Percentiles rank a stretch among this genome's conserved stretches.
Conservation (phyloP, 352 stramenopile genomes). For the Phytophthora idaei region DNA sequence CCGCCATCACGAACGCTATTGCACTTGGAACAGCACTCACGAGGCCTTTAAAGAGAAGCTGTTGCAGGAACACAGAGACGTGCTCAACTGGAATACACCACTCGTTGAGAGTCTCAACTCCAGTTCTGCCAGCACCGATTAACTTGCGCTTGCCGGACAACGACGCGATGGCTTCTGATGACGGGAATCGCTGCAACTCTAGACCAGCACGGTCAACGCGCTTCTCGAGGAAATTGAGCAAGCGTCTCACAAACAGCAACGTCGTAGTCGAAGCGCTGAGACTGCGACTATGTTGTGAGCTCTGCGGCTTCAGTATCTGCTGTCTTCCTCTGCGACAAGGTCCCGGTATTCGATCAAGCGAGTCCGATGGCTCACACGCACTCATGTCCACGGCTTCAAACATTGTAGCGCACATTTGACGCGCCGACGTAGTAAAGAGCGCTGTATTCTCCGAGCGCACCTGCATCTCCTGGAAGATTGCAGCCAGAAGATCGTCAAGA, state of each 20-base stretch:
- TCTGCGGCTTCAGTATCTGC: conserved; percentile 14
- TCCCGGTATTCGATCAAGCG: conserved; percentile 31
- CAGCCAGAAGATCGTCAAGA: conserved; percentile 39
- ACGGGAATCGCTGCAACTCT: conserved; percentile 32
- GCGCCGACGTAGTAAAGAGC: conserved; percentile 28
- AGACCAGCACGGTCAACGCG: conserved; percentile 2
- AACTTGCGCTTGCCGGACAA: conserved; percentile 14
- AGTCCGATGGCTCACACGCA: conserved; percentile 17
- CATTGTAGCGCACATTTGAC: conserved; percentile 25
- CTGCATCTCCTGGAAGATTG: conserved; percentile 59
- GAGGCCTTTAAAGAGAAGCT: conserved; percentile 24
- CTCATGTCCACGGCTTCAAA: conserved; percentile 39
- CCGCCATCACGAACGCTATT: conserved; percentile 29
- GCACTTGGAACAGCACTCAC: conserved; percentile 37
- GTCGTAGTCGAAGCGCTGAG: neutral
- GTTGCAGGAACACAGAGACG: conserved; percentile 30
- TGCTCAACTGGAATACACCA: conserved; percentile 37
- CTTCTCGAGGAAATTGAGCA: conserved; percentile 27
- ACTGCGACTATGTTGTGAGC: neutral
- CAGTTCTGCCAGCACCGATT: neutral
- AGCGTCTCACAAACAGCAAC: conserved; percentile 22
- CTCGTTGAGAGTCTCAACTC: neutral
- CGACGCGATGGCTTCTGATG: conserved; percentile 12
- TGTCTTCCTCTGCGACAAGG: conserved; percentile 8
- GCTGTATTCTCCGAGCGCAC: conserved; percentile 38